Evolutionary conservation across 805 yeast species (phyloP), one percentile per base, ranked within the genome.

Genomic region (Diddensiella caesifluorescens): DNA sequence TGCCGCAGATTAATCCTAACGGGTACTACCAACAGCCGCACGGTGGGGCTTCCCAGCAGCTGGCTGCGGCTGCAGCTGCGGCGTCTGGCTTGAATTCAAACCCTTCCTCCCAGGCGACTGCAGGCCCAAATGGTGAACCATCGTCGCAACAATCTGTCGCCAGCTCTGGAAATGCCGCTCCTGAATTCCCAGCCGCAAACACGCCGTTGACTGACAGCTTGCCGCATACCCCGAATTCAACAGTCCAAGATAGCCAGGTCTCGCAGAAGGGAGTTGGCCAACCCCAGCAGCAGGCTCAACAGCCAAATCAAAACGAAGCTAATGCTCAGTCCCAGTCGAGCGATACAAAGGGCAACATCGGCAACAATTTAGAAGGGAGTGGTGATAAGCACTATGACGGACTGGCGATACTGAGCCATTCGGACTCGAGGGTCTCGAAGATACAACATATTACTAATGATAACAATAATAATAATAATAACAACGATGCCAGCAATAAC

Each of bases 151-250:
- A 30, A 25, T 20, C 38, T 38, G 26, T 31, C 22, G 38, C 46
- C 32, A 43, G 39, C 22, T 35, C 39, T 21, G 36, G 37, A 38
- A n/a, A n/a, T n/a, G n/a, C n/a, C n/a, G n/a, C n/a, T n/a, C 35
- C 43, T 22, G 53, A 50, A 29, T 48, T 40, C 23, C 42, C 41
- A 22, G 40, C 37, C 18, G 34, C 51, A 10, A 32, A 41, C 36
- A 49, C 54, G 23, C 54, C 55, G 4, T 41, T 47, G 37, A 48
- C 51, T 15, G 54, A 46, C 30, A 36, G 44, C 22, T 38, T 49
- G 44, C 51, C 51, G 15, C 51, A 48, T 38, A 49, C 56, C 12
- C 54, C 53, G 7, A 37, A 50, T 4, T 39, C 46, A 10, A 39
- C 46, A 29, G 34, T 27, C 40, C 39, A 29, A 29, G 23, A 16